These are phyloP conservation scores for Pyrenophora teres DNA, from an alignment of 2,329 filamentous ascomycete species.

Conservation along the genomic window DNA sequence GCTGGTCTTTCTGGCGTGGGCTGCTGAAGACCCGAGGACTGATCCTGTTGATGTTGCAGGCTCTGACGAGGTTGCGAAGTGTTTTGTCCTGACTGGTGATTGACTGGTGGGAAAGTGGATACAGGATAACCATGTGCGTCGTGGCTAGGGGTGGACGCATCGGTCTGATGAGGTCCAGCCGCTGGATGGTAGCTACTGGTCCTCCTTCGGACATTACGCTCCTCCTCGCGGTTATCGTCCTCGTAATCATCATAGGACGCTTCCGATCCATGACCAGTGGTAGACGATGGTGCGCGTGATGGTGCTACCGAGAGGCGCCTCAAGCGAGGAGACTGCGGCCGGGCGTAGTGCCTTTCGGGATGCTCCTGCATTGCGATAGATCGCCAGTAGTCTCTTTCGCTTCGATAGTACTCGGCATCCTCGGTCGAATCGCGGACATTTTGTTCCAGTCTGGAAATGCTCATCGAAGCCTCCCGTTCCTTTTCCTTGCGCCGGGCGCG, in stretches of 20 bases:
- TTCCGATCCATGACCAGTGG: constrained; percentile 36
- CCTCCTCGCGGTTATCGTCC: constrained; percentile 35
- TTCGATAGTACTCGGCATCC: constrained; percentile 74
- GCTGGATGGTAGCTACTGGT: constrained; percentile 45
- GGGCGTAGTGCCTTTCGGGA: constrained; percentile 52
- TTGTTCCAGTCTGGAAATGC: constrained; percentile 70
- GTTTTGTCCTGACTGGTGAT: constrained; percentile 16
- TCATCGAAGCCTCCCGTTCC: constrained; percentile 72
- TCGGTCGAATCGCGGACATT: constrained; percentile 69
- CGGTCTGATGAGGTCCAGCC: constrained; percentile 28
- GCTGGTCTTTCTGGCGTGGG: constrained; percentile 12
- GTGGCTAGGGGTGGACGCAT: constrained; percentile 24
- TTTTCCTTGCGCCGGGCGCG: constrained; percentile 81
- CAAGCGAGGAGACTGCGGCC: constrained; percentile 51
- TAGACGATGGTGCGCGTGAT: constrained; percentile 36
- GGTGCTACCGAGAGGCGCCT: constrained; percentile 39
- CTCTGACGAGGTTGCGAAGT: constrained; percentile 10
- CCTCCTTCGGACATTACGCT: constrained; percentile 45
- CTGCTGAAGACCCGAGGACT: constrained; percentile 11
- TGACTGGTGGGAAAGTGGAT: constrained; percentile 26
- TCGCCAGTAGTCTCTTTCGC: constrained; percentile 70
- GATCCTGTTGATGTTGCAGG: constrained; percentile 19
- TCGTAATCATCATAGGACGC: constrained; percentile 42
- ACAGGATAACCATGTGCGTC: constrained; percentile 27
- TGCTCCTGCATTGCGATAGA: constrained; percentile 62